These are phyloP conservation scores for Nakazawaea ishiwadae DNA, from an alignment of 805 yeast species.

Conservation along the genomic window DNA sequence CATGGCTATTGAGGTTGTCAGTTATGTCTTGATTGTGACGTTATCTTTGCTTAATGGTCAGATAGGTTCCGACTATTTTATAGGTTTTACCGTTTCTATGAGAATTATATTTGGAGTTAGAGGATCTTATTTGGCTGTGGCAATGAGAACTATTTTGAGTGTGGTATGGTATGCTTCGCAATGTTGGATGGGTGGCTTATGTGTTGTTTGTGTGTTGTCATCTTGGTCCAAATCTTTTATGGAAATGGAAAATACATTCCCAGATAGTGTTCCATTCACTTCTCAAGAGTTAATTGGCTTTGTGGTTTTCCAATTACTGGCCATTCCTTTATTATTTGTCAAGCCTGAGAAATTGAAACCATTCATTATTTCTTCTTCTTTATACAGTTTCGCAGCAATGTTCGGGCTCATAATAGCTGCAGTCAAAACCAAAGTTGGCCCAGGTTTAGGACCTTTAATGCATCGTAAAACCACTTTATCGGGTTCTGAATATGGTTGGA, in stretches of 20 bases:
- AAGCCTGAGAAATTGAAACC: conserved; percentile 25
- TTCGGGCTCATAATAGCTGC: conserved; percentile 27
- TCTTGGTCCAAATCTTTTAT: conserved; percentile 35
- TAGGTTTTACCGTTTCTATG: conserved; percentile 45
- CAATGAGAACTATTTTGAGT: conserved; percentile 27
- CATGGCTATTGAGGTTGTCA: conserved; percentile 38
- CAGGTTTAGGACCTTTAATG: conserved; percentile 20
- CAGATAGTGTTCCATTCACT: conserved; percentile 18
- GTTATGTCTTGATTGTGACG: conserved; percentile 38
- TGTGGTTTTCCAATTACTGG: conserved; percentile 20
- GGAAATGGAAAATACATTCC: conserved; percentile 18
- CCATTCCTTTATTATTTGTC: conserved; percentile 19
- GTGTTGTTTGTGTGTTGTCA: conserved; percentile 31
- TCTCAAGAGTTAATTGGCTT: conserved; percentile 20
- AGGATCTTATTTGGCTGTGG: conserved; percentile 38
- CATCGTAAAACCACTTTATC: conserved; percentile 17
- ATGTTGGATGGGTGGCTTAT: conserved; percentile 40
- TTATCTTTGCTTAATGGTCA: conserved; percentile 41
- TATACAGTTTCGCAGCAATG: conserved; percentile 21
- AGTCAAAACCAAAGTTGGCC: conserved; percentile 23
- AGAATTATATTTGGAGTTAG: conserved; percentile 41
- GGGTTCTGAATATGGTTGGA: conserved; percentile 30
- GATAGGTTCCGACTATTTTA: conserved; percentile 45
- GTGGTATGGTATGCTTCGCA: conserved; percentile 21
- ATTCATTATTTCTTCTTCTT: conserved; percentile 19